Conservation (phyloP, 139 green algal species). For the Asterochloris erici region DNA sequence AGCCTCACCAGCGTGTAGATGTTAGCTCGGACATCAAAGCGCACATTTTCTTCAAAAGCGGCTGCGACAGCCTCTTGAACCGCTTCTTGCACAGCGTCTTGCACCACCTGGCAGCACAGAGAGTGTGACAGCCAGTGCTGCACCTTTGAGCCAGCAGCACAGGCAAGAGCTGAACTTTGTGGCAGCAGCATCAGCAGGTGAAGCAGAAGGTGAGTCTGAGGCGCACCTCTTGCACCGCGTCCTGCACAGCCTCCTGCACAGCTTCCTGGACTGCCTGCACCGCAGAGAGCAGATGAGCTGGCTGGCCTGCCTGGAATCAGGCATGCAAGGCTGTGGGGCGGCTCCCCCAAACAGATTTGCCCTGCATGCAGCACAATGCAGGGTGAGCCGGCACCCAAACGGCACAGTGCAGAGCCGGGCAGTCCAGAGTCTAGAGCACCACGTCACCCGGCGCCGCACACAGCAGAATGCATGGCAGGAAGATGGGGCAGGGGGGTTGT, state of each 20-base stretch:
- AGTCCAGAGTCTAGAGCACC: no score
- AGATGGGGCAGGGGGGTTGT: no score
- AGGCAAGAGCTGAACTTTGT: not conserved
- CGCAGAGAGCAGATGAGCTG: no score
- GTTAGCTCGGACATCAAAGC: slow-evolving; percentile 41
- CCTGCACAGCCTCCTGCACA: slow-evolving; percentile 15
- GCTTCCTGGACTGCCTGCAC: slow-evolving; percentile 10
- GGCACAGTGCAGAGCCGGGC: no score
- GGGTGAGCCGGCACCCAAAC: no score
- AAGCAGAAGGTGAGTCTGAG: not conserved
- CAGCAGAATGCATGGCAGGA: no score
- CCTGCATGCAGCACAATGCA: no score
- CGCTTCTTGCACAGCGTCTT: slow-evolving; percentile 14
- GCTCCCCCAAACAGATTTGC: no score
- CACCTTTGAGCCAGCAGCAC: not conserved
- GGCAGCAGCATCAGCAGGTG: not conserved
- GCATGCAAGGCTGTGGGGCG: no score
- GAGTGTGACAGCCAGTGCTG: not conserved
- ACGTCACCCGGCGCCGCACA: no score
- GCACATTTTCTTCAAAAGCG: slow-evolving; percentile 17
- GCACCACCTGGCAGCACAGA: not conserved
- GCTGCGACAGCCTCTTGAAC: slow-evolving; percentile 16
- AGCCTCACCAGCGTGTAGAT: slow-evolving; percentile 24
- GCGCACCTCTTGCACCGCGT: slow-evolving; percentile 12
- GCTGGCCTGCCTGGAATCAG: no score